Conservation (phyloP, 1,284 basidiomycete species). For the Exobasidium cylindrosporum region DNA sequence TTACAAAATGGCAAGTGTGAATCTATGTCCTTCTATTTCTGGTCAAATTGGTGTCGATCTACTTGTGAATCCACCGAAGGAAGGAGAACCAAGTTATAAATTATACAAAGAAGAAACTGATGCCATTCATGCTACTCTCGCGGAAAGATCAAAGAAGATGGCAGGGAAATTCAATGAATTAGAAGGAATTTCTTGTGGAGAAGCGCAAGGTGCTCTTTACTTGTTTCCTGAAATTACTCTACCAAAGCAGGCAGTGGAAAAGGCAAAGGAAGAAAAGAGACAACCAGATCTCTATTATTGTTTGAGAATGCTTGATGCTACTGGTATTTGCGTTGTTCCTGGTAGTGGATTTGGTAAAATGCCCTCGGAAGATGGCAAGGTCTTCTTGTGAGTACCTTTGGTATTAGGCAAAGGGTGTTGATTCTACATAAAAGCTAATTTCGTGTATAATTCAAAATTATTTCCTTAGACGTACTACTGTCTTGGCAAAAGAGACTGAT, state of each 20-base stretch:
- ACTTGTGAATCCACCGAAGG: constrained; percentile 43
- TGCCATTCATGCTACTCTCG: constrained; percentile 40
- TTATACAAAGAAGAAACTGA: constrained; percentile 37
- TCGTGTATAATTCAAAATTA: no score
- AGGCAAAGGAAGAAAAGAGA: constrained; percentile 32
- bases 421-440: no score
- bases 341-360: constrained; percentile 49
- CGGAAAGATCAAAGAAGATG: constrained; percentile 39
- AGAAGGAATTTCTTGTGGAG: constrained; percentile 36
- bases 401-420: no score
- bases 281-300: constrained; percentile 53
- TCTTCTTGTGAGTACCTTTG: constrained; percentile 9
- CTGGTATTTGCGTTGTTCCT: constrained; percentile 53
- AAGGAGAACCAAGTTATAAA: constrained; percentile 42
- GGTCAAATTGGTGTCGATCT: constrained; percentile 54
- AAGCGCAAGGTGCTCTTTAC: constrained; percentile 76
- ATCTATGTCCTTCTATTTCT: constrained; percentile 48
- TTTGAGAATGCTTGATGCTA: constrained; percentile 44
- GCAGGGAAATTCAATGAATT: constrained; percentile 37
- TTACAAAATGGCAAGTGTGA: constrained; percentile 51
- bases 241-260: constrained; percentile 49
- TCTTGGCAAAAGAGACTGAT: constrained; percentile 53
- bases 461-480: constrained; percentile 33
- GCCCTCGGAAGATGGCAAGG: constrained; percentile 25
- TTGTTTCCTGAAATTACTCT: constrained; percentile 75